Evolutionary conservation across 192 early-diverging fungal genomes (phyloP).

Genomic region (Anaeromyces robustus): DNA sequence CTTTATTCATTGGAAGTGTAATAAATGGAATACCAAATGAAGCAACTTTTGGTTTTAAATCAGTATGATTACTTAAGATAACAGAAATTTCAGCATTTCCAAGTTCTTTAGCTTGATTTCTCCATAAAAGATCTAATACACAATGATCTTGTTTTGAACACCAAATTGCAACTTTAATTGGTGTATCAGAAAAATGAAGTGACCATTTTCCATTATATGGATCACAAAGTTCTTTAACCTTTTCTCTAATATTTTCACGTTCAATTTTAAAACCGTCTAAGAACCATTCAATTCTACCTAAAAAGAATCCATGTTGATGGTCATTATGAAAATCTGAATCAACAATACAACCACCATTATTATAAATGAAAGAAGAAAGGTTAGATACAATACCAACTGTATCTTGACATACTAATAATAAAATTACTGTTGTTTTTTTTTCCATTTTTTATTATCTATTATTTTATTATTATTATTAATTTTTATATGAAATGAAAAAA

Average conservation of each 20-base stretch:
- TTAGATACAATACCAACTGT: not conserved
- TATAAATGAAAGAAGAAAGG: not conserved
- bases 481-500: no score
- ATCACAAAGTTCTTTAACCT: not conserved
- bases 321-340: conserved; percentile 3
- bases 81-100: not conserved
- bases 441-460: not conserved
- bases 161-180: conserved; percentile 1
- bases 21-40: not conserved
- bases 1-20: not conserved
- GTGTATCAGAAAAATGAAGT: not conserved
- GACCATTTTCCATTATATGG: not conserved
- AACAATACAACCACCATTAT: not conserved
- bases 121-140: not conserved
- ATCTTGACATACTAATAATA: not conserved
- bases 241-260: not conserved
- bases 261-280: not conserved
- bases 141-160: conserved; percentile 6
- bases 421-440: not conserved
- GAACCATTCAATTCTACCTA: conserved; percentile 1
- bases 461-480: not conserved
- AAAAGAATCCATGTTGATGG: not conserved
- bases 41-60: not conserved
- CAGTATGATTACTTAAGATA: not conserved
- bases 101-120: not conserved